phyloP scores from a whole-genome alignment of 345 rosid species.

The Ailanthus altissimus region DNA sequence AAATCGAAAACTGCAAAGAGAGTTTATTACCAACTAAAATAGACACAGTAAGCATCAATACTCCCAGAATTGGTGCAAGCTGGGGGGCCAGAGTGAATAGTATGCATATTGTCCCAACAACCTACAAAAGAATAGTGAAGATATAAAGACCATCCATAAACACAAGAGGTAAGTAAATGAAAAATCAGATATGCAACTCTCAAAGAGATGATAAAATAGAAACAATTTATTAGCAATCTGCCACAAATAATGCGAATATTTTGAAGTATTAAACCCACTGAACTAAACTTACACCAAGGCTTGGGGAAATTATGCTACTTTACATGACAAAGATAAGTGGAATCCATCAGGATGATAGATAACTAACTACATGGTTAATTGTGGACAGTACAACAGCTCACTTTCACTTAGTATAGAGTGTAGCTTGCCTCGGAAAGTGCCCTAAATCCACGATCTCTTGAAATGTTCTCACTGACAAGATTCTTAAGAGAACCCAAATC shows the following conservation, averaged over 20 bases:
- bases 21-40: constrained; percentile 69
- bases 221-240: constrained; percentile 2
- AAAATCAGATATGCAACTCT: constrained; percentile 15
- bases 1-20: constrained; percentile 10
- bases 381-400: constrained; percentile 52
- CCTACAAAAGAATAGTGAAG: constrained; percentile 45
- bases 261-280: constrained; percentile 3
- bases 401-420: constrained; percentile 59
- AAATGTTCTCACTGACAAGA: constrained; percentile 81
- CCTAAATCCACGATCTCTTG: constrained; percentile 96
- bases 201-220: constrained; percentile 16
- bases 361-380: constrained; percentile 29
- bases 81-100: constrained; percentile 78
- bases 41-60: constrained; percentile 74
- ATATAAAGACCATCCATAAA: constrained; percentile 14
- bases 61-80: constrained; percentile 86
- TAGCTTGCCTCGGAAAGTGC: constrained; percentile 98
- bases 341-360: constrained; percentile 17
- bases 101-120: constrained; percentile 77
- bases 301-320: background rate
- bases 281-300: background rate
- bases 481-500: constrained; percentile 87
- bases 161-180: background rate
- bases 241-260: background rate
- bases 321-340: constrained; percentile 1